Base-by-base conservation (phyloP, 1,284 basidiomycete species). In the Sphagnurus paluster region DNA sequence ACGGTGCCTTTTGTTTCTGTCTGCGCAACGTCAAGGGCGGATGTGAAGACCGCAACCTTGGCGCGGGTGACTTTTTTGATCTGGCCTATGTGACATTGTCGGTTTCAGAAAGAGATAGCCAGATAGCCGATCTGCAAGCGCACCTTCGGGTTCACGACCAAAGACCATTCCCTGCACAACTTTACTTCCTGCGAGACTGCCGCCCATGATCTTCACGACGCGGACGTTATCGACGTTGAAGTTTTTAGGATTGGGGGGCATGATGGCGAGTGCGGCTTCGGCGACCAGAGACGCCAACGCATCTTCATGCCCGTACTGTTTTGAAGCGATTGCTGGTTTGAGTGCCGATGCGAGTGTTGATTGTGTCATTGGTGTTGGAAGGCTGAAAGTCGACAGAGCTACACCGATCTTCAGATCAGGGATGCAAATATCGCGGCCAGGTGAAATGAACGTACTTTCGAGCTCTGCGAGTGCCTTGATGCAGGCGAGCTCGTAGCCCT, bases 1-100 rank as follows among this genome's bases (percentile, higher is more conserved):
- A 99, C 97, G 2, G 97, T 99, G 39, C 97, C 97, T 70, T 99
- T 99, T 17, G 97, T 99, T 72, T 99, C 97, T 17, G 97, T 98
- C 69, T 99, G 97, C 11, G 93, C 81, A 49, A 93, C 84, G 66
- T 98, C 96, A 50, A 98, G 77, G 1, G 90, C 90, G 54, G 85
- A 93, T 0, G 95, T 98, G 73, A 89, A 98, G 46, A 98, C 90
- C 5, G 90, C 95, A 38, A 97, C 93, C 69, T 97, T 96, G 42
- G 84, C 90, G 57, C 84, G 85, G 48, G 72, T 75, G 7, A 82
- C 86, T 58, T 91, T 90, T 72, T 94, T 94, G 56, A 97, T 68
- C 46, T 80, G 76, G 37, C 90, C 89, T 90, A 51, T 5, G 36
- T 14, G 39, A 35, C 38, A 39, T 16, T 17, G n/a, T n/a, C n/a